Conservation (phyloP, 352 stramenopile genomes). For the Phytophthora cryptogea region DNA sequence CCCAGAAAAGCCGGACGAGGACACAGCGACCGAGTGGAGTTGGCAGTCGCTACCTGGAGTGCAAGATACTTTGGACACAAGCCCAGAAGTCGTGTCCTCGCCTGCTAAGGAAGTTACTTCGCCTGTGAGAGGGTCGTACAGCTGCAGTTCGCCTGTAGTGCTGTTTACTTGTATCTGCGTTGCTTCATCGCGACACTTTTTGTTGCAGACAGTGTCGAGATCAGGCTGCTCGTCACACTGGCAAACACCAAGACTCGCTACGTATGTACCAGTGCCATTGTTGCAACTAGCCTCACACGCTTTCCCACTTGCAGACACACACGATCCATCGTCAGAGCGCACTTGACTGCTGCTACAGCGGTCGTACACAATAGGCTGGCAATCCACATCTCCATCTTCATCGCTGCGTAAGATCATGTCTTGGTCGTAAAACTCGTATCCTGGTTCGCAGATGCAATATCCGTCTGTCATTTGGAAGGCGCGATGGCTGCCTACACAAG, state of each 20-base stretch:
- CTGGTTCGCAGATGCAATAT: constrained; percentile 91
- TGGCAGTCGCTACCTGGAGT: constrained; percentile 41
- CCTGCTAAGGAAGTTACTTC: constrained; percentile 25
- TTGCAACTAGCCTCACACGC: constrained; percentile 64
- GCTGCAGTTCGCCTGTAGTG: constrained; percentile 54
- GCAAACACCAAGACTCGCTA: constrained; percentile 84
- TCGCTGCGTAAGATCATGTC: constrained; percentile 82
- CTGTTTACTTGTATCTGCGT: constrained; percentile 65
- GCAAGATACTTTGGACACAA: constrained; percentile 66
- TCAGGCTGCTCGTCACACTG: constrained; percentile 80
- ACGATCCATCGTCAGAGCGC: constrained; percentile 74
- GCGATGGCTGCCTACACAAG: constrained; percentile 86
- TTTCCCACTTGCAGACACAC: constrained; percentile 46
- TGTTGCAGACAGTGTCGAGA: constrained; percentile 83
- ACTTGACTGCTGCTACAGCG: constrained; percentile 78
- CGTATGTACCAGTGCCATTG: constrained; percentile 74
- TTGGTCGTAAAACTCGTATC: constrained; percentile 92
- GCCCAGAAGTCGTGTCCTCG: constrained; percentile 14
- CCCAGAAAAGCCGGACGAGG: constrained; percentile 58
- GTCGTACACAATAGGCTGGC: constrained; percentile 91
- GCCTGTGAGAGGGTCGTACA: constrained; percentile 59
- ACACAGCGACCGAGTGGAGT: constrained; percentile 57
- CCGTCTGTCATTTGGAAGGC: constrained; percentile 92
- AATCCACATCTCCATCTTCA: constrained; percentile 88
- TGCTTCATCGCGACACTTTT: constrained; percentile 62